A percentile compares a stretch with the other conserved stretches of the same genome.
phyloP scores from a whole-genome alignment of 805 yeast genomes.

The Yamadazyma insecticola region DNA sequence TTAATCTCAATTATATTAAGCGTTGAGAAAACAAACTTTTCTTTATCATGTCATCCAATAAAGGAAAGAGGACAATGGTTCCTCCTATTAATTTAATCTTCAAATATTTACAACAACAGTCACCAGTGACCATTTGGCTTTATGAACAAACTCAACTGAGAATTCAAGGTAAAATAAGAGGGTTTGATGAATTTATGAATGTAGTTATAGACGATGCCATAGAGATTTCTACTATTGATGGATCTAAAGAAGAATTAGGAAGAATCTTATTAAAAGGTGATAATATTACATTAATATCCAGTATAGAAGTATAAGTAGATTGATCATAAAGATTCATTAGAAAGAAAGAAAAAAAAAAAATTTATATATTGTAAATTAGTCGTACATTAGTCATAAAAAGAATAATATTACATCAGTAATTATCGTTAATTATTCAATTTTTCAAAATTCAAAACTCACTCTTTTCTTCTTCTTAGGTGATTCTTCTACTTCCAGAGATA shows the following conservation, averaged over 20 bases:
- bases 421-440: no score
- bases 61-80: conserved; percentile 47
- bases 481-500: background rate
- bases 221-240: conserved; percentile 56
- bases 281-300: conserved; percentile 71
- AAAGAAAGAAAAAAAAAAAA: no score
- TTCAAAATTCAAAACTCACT: conserved; percentile 19
- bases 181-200: conserved; percentile 98
- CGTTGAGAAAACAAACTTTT: background rate
- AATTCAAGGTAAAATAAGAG: conserved; percentile 79
- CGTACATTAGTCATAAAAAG: no score
- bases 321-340: no score
- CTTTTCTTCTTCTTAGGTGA: conserved; percentile 20
- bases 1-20: no score
- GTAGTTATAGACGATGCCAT: conserved; percentile 54
- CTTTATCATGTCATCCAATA: conserved; percentile 7
- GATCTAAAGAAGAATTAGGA: conserved; percentile 57
- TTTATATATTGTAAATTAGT: no score
- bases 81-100: conserved; percentile 93
- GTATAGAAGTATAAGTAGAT: conserved; percentile 30
- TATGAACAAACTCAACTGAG: conserved; percentile 77
- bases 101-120: conserved; percentile 78
- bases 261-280: conserved; percentile 87
- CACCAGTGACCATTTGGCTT: conserved; percentile 80
- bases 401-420: no score